Conservation (phyloP, 495 filamentous ascomycete species). For the Penicillium arizonense region DNA sequence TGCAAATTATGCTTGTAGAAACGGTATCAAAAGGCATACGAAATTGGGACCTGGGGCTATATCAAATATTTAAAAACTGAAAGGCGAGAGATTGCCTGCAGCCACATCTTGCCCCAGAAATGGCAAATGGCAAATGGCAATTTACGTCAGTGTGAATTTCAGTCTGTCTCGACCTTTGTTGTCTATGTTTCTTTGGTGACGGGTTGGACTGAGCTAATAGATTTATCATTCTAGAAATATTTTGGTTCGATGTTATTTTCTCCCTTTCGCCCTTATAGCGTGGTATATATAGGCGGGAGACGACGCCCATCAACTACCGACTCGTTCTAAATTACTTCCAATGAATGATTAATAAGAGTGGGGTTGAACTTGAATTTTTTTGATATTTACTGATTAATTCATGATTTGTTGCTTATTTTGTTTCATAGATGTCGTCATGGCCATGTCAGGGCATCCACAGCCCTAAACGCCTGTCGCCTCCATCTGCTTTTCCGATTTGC, state of each 20-base stretch:
- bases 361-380: no score
- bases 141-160: constrained; percentile 21
- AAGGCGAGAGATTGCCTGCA: background rate
- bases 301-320: no score
- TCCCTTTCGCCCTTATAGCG: no score
- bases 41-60: no score
- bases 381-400: no score
- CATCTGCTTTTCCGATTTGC: background rate
- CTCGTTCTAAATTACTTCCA: no score
- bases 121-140: constrained; percentile 13
- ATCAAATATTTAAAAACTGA: no score
- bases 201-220: background rate
- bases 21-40: background rate
- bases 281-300: no score
- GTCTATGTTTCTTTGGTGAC: background rate
- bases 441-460: background rate
- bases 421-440: constrained; percentile 10
- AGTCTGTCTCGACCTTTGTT: background rate
- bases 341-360: background rate
- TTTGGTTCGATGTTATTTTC: no score
- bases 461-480: background rate
- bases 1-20: background rate
- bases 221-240: no score
- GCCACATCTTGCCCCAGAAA: constrained; percentile 16
- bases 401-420: background rate